Conservation (phyloP, 2,329 filamentous ascomycete genomes). For the Diaporthe citri region DNA sequence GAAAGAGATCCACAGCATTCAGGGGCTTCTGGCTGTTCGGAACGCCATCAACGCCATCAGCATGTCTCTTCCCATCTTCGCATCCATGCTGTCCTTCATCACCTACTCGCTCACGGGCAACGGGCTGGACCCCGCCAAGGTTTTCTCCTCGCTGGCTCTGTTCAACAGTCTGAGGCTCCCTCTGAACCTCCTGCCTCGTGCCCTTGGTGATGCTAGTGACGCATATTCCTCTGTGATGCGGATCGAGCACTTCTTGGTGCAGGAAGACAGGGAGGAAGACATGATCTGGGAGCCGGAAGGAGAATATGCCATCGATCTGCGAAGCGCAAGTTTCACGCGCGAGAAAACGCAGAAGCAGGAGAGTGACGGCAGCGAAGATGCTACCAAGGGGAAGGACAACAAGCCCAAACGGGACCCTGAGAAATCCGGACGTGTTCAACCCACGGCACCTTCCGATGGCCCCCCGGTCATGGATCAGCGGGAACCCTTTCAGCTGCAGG, state of each 20-base stretch:
- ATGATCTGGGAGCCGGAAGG: constrained; percentile 67
- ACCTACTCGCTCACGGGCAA: constrained; percentile 79
- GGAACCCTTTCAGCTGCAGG: constrained; percentile 79
- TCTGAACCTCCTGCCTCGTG: constrained; percentile 87
- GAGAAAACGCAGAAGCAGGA: constrained; percentile 65
- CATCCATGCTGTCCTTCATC: constrained; percentile 95
- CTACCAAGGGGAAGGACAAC: constrained; percentile 52
- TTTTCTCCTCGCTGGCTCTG: constrained; percentile 93
- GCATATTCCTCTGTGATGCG: constrained; percentile 87
- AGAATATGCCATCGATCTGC: constrained; percentile 78
- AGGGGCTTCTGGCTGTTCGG: constrained; percentile 83
- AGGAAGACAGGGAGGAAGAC: constrained; percentile 86
- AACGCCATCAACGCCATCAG: constrained; percentile 88
- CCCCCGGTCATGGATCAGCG: constrained; percentile 58
- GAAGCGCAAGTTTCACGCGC: constrained; percentile 87
- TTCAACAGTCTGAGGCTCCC: constrained; percentile 94
- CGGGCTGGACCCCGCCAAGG: constrained; percentile 76
- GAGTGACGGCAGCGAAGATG: constrained; percentile 47
- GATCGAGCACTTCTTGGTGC: constrained; percentile 87
- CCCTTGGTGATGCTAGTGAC: constrained; percentile 91
- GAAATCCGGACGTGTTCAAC: neutral
- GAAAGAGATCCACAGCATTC: constrained; percentile 84
- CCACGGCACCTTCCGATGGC: neutral
- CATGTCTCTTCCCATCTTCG: constrained; percentile 90
- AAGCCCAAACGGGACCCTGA: neutral